Evolutionary conservation across 2,329 filamentous ascomycete species (phyloP).

Genomic region (Calonectria pseudoreteaudii): DNA sequence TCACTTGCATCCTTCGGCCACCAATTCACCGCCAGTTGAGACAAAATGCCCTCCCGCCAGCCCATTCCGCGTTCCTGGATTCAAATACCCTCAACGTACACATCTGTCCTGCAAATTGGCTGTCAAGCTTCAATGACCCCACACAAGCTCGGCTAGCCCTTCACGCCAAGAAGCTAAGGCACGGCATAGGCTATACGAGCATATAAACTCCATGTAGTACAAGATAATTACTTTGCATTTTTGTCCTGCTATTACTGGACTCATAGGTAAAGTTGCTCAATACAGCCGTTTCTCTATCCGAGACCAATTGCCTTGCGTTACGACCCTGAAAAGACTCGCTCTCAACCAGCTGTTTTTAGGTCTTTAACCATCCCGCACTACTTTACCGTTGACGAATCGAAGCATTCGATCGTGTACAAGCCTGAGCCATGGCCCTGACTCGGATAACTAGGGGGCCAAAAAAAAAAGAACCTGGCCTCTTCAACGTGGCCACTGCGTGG

Average conservation of each 20-base stretch:
- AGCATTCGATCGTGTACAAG: constrained; percentile 1
- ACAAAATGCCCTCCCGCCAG: too few species aligned
- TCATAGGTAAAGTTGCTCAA: constrained; percentile 30
- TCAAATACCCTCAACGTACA: not conserved
- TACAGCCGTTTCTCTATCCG: constrained; percentile 32
- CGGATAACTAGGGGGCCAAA: not conserved
- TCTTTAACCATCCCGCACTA: not conserved
- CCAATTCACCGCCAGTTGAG: not conserved
- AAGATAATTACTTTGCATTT: constrained; percentile 1
- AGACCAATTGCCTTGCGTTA: constrained; percentile 5
- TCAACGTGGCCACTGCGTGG: not conserved
- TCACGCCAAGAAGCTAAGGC: not conserved
- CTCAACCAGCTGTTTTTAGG: not conserved
- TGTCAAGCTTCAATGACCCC: not conserved
- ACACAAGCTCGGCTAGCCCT: not conserved
- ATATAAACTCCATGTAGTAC: not conserved
- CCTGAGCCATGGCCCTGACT: not conserved
- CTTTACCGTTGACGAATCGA: constrained; percentile 1
- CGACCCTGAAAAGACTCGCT: not conserved
- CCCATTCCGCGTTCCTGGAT: not conserved
- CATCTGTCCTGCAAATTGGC: not conserved
- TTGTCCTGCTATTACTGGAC: constrained; percentile 6
- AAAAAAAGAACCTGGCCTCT: not conserved
- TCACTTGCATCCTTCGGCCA: not conserved
- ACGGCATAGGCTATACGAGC: not conserved